A percentile compares a stretch with the other conserved stretches of the same genome.
phyloP scores from a whole-genome alignment of 2,329 filamentous ascomycete genomes.

The Fusarium tricinctum region DNA sequence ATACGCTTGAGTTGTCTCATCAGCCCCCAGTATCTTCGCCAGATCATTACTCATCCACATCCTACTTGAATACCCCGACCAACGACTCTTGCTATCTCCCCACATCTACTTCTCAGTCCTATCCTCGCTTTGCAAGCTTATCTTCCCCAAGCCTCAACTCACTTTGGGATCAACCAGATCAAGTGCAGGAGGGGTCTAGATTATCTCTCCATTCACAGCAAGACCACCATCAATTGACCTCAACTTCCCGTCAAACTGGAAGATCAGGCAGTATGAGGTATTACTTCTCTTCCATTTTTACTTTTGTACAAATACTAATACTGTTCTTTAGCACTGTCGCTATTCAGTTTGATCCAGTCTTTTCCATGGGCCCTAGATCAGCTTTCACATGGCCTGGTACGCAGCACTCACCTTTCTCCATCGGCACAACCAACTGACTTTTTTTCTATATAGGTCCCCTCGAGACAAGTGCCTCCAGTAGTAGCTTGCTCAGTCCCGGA shows the following conservation, averaged over 20 bases:
- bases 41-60: constrained; percentile 43
- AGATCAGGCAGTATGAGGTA: constrained; percentile 47
- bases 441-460: constrained; percentile 49
- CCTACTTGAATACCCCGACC: constrained; percentile 44
- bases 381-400: constrained; percentile 66
- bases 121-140: constrained; percentile 46
- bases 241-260: constrained; percentile 27
- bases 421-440: constrained; percentile 9
- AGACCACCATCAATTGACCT: constrained; percentile 31
- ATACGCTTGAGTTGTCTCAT: constrained; percentile 39
- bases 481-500: constrained; percentile 60
- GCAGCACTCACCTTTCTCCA: constrained; percentile 20
- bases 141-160: constrained; percentile 42
- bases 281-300: neutral
- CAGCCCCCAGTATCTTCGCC: constrained; percentile 44
- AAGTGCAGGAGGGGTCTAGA: constrained; percentile 39
- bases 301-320: constrained; percentile 26
- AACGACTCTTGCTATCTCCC: constrained; percentile 47
- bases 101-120: constrained; percentile 46
- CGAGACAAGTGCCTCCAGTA: constrained; percentile 53
- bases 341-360: constrained; percentile 65
- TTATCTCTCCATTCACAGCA: constrained; percentile 39
- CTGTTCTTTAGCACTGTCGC: constrained; percentile 59
- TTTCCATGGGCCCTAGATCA: constrained; percentile 66
- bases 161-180: constrained; percentile 43